These are phyloP conservation scores for Sclerotiophoma versabilis DNA, from an alignment of 2,329 filamentous ascomycete genomes.

Conservation along the genomic window DNA sequence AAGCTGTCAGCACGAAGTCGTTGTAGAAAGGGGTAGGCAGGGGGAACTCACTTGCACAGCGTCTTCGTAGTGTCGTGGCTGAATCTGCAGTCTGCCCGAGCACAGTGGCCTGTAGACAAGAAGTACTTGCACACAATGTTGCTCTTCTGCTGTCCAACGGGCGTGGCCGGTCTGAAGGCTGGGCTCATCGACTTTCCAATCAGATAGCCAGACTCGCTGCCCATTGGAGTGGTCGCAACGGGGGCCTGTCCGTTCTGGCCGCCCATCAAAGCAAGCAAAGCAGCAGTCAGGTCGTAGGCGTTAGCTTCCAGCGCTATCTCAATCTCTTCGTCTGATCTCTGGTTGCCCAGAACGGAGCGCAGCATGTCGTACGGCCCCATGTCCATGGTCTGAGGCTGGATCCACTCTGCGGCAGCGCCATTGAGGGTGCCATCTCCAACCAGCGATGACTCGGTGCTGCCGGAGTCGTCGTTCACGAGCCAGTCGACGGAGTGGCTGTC, in stretches of 20 bases:
- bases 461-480: constrained; percentile 88
- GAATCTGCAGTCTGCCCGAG: constrained; percentile 94
- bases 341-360: constrained; percentile 88
- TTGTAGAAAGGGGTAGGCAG: constrained; percentile 2
- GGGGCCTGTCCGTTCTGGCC: constrained; percentile 62
- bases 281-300: constrained; percentile 91
- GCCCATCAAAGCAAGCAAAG: constrained; percentile 88
- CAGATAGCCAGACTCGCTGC: constrained; percentile 69
- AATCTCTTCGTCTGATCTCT: constrained; percentile 91
- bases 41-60: constrained; percentile 86
- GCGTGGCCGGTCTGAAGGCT: constrained; percentile 75
- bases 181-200: constrained; percentile 90
- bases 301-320: constrained; percentile 88
- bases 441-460: constrained; percentile 77
- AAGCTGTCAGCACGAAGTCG: constrained; percentile 22
- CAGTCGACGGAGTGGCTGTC: constrained; percentile 96
- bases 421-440: constrained; percentile 75
- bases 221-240: constrained; percentile 53
- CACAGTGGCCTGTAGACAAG: constrained; percentile 91
- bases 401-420: constrained; percentile 81
- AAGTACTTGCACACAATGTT: constrained; percentile 97
- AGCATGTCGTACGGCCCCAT: constrained; percentile 99
- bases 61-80: constrained; percentile 96
- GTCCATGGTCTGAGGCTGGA: constrained; percentile 73
- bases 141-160: constrained; percentile 77